These are phyloP conservation scores for Zanthoxylum bungeanum DNA, from an alignment of 345 rosid genomes.

Conservation along the genomic window DNA sequence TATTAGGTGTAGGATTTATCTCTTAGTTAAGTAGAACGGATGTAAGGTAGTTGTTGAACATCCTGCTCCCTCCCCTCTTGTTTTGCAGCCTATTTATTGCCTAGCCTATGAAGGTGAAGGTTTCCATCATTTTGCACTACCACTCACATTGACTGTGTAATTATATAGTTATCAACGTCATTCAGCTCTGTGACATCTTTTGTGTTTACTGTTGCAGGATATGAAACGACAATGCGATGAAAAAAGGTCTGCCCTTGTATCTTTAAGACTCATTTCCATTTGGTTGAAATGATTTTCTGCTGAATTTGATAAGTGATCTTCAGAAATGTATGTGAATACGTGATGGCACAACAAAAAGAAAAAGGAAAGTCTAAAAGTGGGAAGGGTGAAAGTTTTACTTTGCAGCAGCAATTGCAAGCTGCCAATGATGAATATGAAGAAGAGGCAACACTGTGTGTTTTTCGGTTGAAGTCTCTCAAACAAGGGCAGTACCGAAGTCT, in stretches of 20 bases:
- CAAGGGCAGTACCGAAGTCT: slow-evolving; percentile 92
- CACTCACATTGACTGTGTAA: neutral
- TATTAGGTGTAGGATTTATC: slow-evolving; percentile 1
- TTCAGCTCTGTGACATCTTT: slow-evolving; percentile 18
- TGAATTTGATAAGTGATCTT: slow-evolving; percentile 25
- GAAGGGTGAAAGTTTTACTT: slow-evolving; percentile 56
- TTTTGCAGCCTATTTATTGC: neutral
- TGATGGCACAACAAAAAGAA: slow-evolving; percentile 75
- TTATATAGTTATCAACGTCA: neutral
- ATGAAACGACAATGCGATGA: slow-evolving; percentile 98
- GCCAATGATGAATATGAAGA: slow-evolving; percentile 78
- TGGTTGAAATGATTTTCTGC: slow-evolving; percentile 18
- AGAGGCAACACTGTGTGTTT: slow-evolving; percentile 79
- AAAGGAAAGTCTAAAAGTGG: slow-evolving; percentile 73
- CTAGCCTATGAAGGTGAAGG: neutral
- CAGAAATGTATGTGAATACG: slow-evolving; percentile 75
- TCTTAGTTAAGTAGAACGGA: neutral
- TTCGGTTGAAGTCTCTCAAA: slow-evolving; percentile 88
- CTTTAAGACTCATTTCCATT: slow-evolving; percentile 8
- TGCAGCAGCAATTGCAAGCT: slow-evolving; percentile 61
- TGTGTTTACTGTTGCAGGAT: slow-evolving; percentile 55
- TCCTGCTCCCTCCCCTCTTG: neutral
- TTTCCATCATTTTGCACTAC: slow-evolving; percentile 1
- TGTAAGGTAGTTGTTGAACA: neutral
- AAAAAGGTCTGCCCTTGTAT: slow-evolving; percentile 59